These are phyloP conservation scores for Aspergillus pseudoviridinutans DNA, from an alignment of 2,329 filamentous ascomycete genomes.

Conservation along the genomic window DNA sequence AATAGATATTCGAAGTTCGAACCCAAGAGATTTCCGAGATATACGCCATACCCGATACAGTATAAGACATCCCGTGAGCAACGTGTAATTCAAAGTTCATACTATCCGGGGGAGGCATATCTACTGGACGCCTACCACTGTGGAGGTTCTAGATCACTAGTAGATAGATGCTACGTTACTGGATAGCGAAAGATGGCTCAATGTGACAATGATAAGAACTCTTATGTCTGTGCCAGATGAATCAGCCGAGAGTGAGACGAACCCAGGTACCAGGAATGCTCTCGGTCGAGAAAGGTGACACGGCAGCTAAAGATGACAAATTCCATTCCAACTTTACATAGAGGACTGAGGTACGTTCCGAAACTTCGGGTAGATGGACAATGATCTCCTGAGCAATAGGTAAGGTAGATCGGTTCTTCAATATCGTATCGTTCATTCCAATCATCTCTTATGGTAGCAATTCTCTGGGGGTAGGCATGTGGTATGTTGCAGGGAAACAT, in stretches of 20 bases:
- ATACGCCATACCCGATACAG: background rate
- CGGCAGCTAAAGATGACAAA: conserved; percentile 8
- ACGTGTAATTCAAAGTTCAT: background rate
- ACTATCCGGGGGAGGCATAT: background rate
- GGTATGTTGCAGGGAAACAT: background rate
- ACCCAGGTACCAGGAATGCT: background rate
- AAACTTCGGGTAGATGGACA: background rate
- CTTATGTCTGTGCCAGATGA: background rate
- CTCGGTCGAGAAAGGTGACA: background rate
- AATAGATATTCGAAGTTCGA: background rate
- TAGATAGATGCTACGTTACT: no score
- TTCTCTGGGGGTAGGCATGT: background rate
- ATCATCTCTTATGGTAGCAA: background rate
- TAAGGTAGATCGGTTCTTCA: background rate
- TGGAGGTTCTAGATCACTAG: no score
- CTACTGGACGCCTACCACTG: background rate
- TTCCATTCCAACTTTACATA: background rate
- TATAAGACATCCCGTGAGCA: background rate
- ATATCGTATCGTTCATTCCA: background rate
- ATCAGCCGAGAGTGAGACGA: background rate
- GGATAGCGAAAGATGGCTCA: no score
- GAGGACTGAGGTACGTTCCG: background rate
- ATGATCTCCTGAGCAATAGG: background rate
- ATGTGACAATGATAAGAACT: no score
- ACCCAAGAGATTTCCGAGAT: background rate